Base-by-base conservation (phyloP, 208 protist genomes). In the Eutreptiella sp. region DNA sequence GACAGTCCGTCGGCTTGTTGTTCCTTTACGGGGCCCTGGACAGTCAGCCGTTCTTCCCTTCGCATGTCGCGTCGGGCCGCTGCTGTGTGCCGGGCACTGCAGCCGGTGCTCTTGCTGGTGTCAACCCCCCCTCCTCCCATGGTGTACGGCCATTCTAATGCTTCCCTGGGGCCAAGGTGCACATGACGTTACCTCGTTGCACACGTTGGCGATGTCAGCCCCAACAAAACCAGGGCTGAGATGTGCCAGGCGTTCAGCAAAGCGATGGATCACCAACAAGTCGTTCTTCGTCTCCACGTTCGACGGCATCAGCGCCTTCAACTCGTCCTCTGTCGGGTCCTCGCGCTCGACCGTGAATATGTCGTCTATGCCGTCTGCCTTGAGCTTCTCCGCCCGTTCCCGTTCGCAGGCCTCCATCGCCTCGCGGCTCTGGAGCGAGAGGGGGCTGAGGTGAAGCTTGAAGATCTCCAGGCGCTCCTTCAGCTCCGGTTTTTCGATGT, bases 121-220 rank as follows among this genome's bases (percentile, higher is more conserved):
- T n/a, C n/a, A n/a, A n/a, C n/a, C n/a, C n/a, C n/a, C n/a, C n/a
- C n/a, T n/a, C n/a, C n/a, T n/a, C n/a, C n/a, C n/a, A n/a, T n/a
- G n/a, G n/a, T n/a, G n/a, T n/a, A n/a, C n/a, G n/a, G n/a, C n/a
- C n/a, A n/a, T n/a, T n/a, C n/a, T n/a, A n/a, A n/a, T n/a, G n/a
- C n/a, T n/a, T n/a, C n/a, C n/a, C n/a, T n/a, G n/a, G n/a, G n/a
- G n/a, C n/a, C n/a, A n/a, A n/a, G n/a, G n/a, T n/a, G n/a, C n/a
- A n/a, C n/a, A n/a, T n/a, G n/a, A n/a, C n/a, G n/a, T n/a, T n/a
- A n/a, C n/a, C n/a, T 98, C 94, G 66, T 98, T 97, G 73, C 88
- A 94, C 3, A 98, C 85, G 60, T 97, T 97, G 0, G 90, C 81
- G 45, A 98, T 96, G 68, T 98, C 94, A 0, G 94, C 85, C 36